A percentile compares a stretch with the other conserved stretches of the same genome.
These are phyloP conservation scores for Saturnispora ahearnii DNA, from an alignment of 805 yeast species.

Conservation along the genomic window DNA sequence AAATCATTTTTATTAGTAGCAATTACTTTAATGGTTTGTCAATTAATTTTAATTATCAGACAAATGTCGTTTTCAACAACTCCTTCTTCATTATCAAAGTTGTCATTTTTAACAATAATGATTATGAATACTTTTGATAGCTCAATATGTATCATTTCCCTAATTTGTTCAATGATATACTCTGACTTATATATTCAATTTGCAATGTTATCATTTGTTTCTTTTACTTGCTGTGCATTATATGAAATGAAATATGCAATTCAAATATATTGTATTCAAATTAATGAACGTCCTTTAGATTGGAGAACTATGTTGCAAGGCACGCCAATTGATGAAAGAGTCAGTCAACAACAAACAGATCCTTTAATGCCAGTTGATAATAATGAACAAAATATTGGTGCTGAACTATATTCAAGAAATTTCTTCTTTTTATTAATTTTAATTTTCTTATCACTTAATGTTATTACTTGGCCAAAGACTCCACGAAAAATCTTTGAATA, in stretches of 20 bases:
- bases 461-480: constrained; percentile 53
- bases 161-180: constrained; percentile 48
- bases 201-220: constrained; percentile 58
- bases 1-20: constrained; percentile 37
- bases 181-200: constrained; percentile 56
- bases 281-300: constrained; percentile 59
- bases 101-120: constrained; percentile 62
- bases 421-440: constrained; percentile 45
- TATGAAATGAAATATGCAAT: constrained; percentile 72
- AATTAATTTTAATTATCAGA: constrained; percentile 47
- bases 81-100: constrained; percentile 68
- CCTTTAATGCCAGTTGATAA: constrained; percentile 22
- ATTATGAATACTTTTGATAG: constrained; percentile 64
- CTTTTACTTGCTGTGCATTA: constrained; percentile 59
- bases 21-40: constrained; percentile 37
- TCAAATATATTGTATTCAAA: constrained; percentile 57
- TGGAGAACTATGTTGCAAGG: constrained; percentile 63
- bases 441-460: constrained; percentile 48
- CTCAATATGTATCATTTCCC: constrained; percentile 49
- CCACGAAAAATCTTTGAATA: constrained; percentile 52
- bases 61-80: constrained; percentile 70
- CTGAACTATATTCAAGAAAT: constrained; percentile 49
- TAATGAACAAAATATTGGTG: constrained; percentile 48
- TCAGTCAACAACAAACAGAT: constrained; percentile 13
- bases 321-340: constrained; percentile 34